Evolutionary conservation across 1,139 yeast genomes (phyloP).

Genomic region (Taphrina deformans): DNA sequence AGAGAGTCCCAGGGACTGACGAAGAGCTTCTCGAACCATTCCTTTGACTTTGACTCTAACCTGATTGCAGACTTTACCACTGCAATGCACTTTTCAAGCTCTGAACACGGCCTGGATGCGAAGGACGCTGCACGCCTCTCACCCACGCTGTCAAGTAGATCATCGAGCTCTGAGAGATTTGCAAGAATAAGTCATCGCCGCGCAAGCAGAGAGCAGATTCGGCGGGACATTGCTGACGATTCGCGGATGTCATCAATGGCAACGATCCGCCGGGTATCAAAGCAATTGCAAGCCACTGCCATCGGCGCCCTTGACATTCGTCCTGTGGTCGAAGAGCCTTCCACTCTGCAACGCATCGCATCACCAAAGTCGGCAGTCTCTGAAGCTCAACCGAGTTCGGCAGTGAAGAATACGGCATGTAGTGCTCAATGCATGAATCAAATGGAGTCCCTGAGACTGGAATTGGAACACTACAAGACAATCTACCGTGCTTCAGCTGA

Average conservation of each 20-base stretch:
- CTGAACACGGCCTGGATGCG: neutral
- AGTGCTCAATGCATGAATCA: slow-evolving; percentile 2
- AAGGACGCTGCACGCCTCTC: neutral
- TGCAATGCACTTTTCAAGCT: slow-evolving; percentile 14
- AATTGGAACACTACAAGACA: slow-evolving; percentile 25
- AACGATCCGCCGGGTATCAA: slow-evolving; percentile 1
- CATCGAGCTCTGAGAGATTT: neutral
- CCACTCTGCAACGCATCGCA: neutral
- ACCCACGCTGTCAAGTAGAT: neutral
- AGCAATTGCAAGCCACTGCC: slow-evolving; percentile 1
- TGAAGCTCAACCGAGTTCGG: neutral
- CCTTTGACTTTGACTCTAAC: slow-evolving; percentile 13
- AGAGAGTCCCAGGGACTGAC: slow-evolving; percentile 9
- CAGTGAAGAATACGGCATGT: neutral
- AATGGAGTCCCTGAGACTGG: slow-evolving; percentile 11
- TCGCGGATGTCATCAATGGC: neutral
- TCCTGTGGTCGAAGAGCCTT: neutral
- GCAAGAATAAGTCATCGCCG: neutral
- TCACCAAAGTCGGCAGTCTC: neutral
- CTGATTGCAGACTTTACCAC: slow-evolving; percentile 5
- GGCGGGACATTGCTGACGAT: neutral
- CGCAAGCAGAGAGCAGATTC: slow-evolving; percentile 9
- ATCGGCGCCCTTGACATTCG: slow-evolving; percentile 1
- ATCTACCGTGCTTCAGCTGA: slow-evolving; percentile 17
- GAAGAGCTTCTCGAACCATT: slow-evolving; percentile 16